These are phyloP conservation scores for Hibiscus tridactylites DNA, from an alignment of 345 rosid genomes.

Conservation along the genomic window DNA sequence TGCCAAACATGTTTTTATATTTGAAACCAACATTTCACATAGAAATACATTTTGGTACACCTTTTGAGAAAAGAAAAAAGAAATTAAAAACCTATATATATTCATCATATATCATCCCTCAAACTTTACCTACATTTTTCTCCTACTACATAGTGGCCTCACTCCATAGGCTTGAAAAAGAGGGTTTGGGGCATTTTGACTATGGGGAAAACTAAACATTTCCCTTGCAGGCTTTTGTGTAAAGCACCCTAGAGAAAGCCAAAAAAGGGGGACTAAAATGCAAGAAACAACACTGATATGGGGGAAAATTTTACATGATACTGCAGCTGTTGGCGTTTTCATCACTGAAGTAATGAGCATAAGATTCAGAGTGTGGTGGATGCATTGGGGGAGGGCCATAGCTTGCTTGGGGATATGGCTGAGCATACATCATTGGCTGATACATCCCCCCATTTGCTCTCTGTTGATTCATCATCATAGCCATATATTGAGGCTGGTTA, in stretches of 20 bases:
- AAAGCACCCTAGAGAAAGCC: not conserved
- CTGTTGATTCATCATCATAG: constrained; percentile 63
- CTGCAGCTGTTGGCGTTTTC: constrained; percentile 82
- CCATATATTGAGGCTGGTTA: constrained; percentile 59
- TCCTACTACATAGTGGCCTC: not conserved
- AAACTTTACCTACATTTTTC: not conserved
- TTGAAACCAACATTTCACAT: not conserved
- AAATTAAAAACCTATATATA: not conserved
- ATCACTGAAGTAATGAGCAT: constrained; percentile 70
- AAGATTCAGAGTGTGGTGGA: constrained; percentile 40
- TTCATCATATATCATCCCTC: not conserved
- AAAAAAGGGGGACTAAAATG: not conserved
- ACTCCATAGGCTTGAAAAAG: no score
- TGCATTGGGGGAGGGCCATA: constrained; percentile 61
- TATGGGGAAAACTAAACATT: no score
- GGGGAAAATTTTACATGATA: constrained; percentile 48
- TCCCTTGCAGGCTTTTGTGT: constrained; percentile 13
- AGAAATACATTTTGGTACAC: not conserved
- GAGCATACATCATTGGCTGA: constrained; percentile 76
- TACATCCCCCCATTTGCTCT: constrained; percentile 54
- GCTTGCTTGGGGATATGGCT: constrained; percentile 33
- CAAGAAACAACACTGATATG: not conserved
- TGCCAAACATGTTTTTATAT: not conserved
- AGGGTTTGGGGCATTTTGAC: no score
- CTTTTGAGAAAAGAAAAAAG: constrained; percentile 11